Evolutionary conservation across 441 rosid species (phyloP).

Genomic region (Mallotus japonicus): DNA sequence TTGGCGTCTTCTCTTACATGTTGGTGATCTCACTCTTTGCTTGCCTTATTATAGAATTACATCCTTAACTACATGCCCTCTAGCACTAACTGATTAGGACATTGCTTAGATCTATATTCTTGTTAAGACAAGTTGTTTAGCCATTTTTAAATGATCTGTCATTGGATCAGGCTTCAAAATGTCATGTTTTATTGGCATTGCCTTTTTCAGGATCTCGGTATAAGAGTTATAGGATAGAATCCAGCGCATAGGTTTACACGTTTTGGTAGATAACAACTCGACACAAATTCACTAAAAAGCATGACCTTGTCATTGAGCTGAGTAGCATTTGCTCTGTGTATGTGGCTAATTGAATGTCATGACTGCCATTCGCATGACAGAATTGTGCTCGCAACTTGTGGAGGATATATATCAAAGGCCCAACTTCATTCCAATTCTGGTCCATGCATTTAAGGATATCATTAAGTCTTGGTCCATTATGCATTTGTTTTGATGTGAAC

Average conservation of each 20-base stretch:
- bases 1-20: neutral
- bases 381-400: no score
- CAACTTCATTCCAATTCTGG: no score
- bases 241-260: neutral
- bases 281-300: neutral
- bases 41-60: no score
- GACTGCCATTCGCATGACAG: no score
- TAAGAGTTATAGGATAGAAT: neutral
- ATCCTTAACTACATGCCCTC: no score
- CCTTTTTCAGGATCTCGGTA: neutral
- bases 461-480: neutral
- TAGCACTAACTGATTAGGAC: neutral
- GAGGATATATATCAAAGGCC: no score
- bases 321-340: neutral
- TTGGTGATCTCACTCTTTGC: no score
- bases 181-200: neutral
- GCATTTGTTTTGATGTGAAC: slow-evolving; percentile 3
- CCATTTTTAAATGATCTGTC: neutral
- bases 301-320: neutral
- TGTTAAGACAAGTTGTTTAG: neutral
- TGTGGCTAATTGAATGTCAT: no score
- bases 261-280: no score
- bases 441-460: no score
- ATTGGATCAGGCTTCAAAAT: neutral
- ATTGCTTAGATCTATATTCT: neutral